Evolutionary conservation across 179 eudicot species (phyloP), one percentile per base, ranked within the genome.

Genomic region (Corrigiola litoralis): DNA sequence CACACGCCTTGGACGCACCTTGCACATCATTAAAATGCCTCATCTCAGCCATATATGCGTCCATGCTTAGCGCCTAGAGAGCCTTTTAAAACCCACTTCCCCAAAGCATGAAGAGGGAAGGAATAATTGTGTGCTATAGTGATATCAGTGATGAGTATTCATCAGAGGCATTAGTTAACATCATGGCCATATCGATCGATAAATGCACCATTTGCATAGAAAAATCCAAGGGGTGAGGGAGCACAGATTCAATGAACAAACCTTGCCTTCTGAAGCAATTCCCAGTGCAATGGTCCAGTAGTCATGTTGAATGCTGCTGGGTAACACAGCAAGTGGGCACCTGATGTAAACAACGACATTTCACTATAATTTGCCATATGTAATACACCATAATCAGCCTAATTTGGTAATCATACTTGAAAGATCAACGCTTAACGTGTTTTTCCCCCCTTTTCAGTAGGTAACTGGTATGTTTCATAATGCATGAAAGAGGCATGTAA

Each of bases 251-350:
- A 20, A 27, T 16, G 48, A 46, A 61, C 44, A 53, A 61, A 88
- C 99, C 99, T 88, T 53, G 97, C 99, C 80, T 87, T 83, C 75
- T 94, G 97, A 67, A 90, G 78, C 69, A 94, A 74, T 79, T 94
- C 99, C 99, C 99, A 94, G 66, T 90, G 99, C 80, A 94, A 59
- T 32, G 99, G 99, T 66, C 99, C 99, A 51, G 99, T 94, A 31
- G 95, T 88, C 99, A 88, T 90, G 80, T 90, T 94, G 75, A 94
- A 94, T 46, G 97, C 97, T 63, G 92, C 90, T 37, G 95, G 95
- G 64, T 84, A 90, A 58, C 95, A 88, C 57, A 85, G 60, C 54
- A 90, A 71, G 52, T 85, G 85, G 72, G 91, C 92, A 58, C 99
- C 99, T 94, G 70, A 49, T 45, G 34, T 49, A 73, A 14, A 21